These are phyloP conservation scores for Talaromyces sp. DNA, from an alignment of 2,329 filamentous ascomycete genomes.

Conservation along the genomic window DNA sequence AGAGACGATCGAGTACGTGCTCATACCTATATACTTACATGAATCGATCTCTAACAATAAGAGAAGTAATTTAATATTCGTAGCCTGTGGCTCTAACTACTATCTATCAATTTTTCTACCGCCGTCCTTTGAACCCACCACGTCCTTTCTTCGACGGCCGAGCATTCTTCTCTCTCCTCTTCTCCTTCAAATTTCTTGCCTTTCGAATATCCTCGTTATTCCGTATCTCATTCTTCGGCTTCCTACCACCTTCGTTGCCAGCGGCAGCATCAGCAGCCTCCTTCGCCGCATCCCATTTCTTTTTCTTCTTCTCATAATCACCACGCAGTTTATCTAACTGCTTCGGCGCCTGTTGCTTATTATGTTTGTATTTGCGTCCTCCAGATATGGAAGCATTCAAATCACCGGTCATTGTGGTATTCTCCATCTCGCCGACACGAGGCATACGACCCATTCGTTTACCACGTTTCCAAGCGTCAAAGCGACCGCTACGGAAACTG, in stretches of 20 bases:
- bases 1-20: not conserved
- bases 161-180: constrained; percentile 80
- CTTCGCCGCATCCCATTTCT: constrained; percentile 84
- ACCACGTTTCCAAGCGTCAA: constrained; percentile 85
- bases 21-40: not conserved
- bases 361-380: constrained; percentile 71
- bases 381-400: constrained; percentile 41
- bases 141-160: constrained; percentile 65
- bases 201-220: constrained; percentile 80
- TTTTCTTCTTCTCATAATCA: constrained; percentile 87
- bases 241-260: constrained; percentile 42
- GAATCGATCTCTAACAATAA: not conserved
- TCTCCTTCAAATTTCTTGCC: constrained; percentile 71
- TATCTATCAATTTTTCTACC: not conserved
- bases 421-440: constrained; percentile 75
- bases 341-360: constrained; percentile 82
- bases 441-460: constrained; percentile 77
- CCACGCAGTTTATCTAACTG: constrained; percentile 87
- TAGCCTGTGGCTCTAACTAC: not conserved
- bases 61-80: not conserved
- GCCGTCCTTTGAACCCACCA: constrained; percentile 16
- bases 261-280: constrained; percentile 40
- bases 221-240: constrained; percentile 75
- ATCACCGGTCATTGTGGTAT: constrained; percentile 36
- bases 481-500: constrained; percentile 86